phyloP scores from a whole-genome alignment of 352 stramenopile species.

The Pythium diclinum region DNA sequence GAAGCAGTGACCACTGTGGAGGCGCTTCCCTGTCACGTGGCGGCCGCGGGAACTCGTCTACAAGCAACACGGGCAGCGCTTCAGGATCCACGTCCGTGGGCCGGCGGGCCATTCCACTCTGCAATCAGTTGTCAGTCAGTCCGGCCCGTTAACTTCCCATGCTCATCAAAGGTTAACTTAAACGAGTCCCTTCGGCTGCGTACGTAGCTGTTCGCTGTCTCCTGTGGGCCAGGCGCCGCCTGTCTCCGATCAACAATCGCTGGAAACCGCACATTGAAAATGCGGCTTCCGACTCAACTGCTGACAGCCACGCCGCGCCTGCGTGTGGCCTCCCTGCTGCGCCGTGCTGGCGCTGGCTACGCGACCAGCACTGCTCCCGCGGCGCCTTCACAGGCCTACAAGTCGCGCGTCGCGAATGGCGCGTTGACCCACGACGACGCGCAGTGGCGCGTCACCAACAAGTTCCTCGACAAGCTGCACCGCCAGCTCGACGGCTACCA shows the following conservation, averaged over 20 bases:
- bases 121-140: background rate
- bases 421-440: constrained; percentile 19
- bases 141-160: background rate
- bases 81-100: background rate
- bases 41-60: background rate
- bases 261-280: background rate
- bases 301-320: background rate
- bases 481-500: constrained; percentile 45
- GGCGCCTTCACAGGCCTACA: constrained; percentile 20
- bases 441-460: constrained; percentile 25
- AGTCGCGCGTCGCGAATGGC: constrained; percentile 13
- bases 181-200: background rate
- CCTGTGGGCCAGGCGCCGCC: background rate
- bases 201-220: background rate
- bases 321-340: constrained; percentile 8
- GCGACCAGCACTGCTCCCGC: background rate
- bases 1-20: background rate
- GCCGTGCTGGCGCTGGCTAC: background rate
- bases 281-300: background rate
- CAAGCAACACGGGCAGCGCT: background rate
- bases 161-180: background rate
- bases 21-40: background rate
- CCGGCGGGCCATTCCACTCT: background rate
- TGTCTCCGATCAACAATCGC: background rate
- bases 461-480: constrained; percentile 65